phyloP scores from a whole-genome alignment of 2,329 filamentous ascomycete species.

The Trichoderma sp. region DNA sequence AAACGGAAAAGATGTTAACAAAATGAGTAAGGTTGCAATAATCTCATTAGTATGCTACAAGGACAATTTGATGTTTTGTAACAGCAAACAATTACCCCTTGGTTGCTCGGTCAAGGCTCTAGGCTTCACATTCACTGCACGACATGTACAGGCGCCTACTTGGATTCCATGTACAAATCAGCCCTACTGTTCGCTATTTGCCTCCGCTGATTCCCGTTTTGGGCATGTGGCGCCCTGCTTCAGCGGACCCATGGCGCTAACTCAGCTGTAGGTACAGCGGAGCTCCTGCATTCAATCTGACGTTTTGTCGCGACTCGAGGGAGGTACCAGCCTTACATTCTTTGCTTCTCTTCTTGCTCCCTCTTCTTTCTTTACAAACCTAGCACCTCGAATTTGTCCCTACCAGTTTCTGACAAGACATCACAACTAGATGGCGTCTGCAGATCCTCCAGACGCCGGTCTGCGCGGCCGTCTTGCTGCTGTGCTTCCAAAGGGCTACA shows the following conservation, averaged over 20 bases:
- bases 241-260: slow-evolving; percentile 18
- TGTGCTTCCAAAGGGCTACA: slow-evolving; percentile 55
- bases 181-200: slow-evolving; percentile 20
- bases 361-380: neutral
- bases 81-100: neutral
- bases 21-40: neutral
- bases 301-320: slow-evolving; percentile 18
- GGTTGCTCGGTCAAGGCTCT: neutral
- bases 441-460: slow-evolving; percentile 11
- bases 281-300: slow-evolving; percentile 19
- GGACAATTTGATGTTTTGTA: neutral
- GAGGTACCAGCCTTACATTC: neutral
- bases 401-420: neutral
- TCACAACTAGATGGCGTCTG: neutral
- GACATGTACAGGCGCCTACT: neutral
- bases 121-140: neutral
- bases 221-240: slow-evolving; percentile 11
- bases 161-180: slow-evolving; percentile 18
- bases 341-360: neutral
- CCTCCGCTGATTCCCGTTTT: neutral
- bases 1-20: fast-evolving
- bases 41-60: neutral
- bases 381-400: too few relatives aligned
- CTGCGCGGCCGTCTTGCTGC: slow-evolving; percentile 42
- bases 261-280: slow-evolving; percentile 16